A percentile compares a stretch with the other conserved stretches of the same genome.
phyloP scores from a whole-genome alignment of 495 filamentous ascomycete species.

The Aspergillus ellipticus region DNA sequence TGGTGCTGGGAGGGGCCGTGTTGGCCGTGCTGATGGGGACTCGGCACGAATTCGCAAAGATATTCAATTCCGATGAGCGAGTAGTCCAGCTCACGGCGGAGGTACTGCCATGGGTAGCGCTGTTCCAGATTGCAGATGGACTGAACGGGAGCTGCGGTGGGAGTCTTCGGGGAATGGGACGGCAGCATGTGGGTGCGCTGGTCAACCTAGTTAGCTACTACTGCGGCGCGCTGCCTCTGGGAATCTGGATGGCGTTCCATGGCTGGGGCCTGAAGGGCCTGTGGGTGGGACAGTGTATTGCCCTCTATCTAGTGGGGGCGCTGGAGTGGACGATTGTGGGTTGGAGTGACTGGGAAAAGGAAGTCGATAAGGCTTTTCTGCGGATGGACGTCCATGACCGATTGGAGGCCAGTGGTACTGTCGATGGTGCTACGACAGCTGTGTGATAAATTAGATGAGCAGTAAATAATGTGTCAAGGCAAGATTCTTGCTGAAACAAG shows the following conservation, averaged over 20 bases:
- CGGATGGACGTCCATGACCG: slow-evolving; percentile 64
- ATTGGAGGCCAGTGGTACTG: slow-evolving; percentile 34
- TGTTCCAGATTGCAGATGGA: slow-evolving; percentile 95
- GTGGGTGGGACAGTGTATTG: slow-evolving; percentile 90
- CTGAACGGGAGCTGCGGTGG: slow-evolving; percentile 85
- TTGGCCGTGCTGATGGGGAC: slow-evolving; percentile 70
- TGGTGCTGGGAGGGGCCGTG: slow-evolving; percentile 63
- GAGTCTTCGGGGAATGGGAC: slow-evolving; percentile 76
- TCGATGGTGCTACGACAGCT: slow-evolving; percentile 6
- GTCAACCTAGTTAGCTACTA: slow-evolving; percentile 92
- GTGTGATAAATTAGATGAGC: slow-evolving; percentile 3
- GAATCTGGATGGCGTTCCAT: slow-evolving; percentile 84
- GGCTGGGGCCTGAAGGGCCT: slow-evolving; percentile 82
- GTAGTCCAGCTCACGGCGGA: slow-evolving; percentile 77
- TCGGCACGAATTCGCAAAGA: slow-evolving; percentile 70
- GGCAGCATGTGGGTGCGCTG: slow-evolving; percentile 83
- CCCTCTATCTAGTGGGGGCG: slow-evolving; percentile 75
- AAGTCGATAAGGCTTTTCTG: slow-evolving; percentile 72
- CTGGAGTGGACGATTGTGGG: slow-evolving; percentile 81
- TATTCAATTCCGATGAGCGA: slow-evolving; percentile 76
- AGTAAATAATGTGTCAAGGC: background rate
- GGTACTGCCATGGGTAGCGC: slow-evolving; percentile 81
- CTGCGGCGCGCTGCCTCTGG: slow-evolving; percentile 74
- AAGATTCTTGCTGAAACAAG: background rate
- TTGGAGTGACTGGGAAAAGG: slow-evolving; percentile 70